Conservation (phyloP, 1,284 basidiomycete genomes). For the Pseudozyma thailandica region DNA sequence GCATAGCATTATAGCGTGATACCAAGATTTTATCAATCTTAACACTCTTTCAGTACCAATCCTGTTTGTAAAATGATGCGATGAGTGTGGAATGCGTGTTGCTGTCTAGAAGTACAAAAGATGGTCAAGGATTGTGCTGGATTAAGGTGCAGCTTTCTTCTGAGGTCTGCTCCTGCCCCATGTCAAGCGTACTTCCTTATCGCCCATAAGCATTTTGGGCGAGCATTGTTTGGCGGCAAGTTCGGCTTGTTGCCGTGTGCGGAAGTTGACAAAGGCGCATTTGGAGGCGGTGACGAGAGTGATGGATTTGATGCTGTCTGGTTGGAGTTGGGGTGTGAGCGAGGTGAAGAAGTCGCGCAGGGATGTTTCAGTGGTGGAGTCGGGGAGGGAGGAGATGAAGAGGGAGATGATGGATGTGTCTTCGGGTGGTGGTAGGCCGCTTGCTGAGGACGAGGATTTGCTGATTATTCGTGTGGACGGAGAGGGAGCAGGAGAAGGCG, state of each 20-base stretch:
- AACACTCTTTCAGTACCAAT: neutral
- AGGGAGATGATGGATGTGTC: conserved; percentile 87
- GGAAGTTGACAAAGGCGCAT: conserved; percentile 97
- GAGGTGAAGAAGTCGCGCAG: conserved; percentile 79
- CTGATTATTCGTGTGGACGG: conserved; percentile 94
- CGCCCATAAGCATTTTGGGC: conserved; percentile 85
- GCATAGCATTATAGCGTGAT: neutral
- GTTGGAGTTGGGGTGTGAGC: conserved; percentile 64
- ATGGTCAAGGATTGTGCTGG: neutral
- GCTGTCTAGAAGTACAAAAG: no score
- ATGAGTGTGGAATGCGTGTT: no score
- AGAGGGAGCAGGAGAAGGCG: conserved; percentile 70
- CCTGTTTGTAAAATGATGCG: no score
- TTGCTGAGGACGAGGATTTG: conserved; percentile 78
- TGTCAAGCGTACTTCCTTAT: conserved; percentile 79
- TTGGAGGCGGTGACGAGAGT: conserved; percentile 66
- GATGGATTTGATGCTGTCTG: conserved; percentile 74
- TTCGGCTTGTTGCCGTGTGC: conserved; percentile 82
- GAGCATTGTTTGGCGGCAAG: conserved; percentile 85
- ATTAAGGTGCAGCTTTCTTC: conserved; percentile 10
- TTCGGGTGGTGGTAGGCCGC: conserved; percentile 88
- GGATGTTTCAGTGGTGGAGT: conserved; percentile 78
- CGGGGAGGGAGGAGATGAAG: conserved; percentile 85
- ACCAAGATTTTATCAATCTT: neutral
- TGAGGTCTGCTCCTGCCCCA: conserved; percentile 75